phyloP scores from a whole-genome alignment of 192 early-diverging fungal genomes.

The Rhizophagus sp. region DNA sequence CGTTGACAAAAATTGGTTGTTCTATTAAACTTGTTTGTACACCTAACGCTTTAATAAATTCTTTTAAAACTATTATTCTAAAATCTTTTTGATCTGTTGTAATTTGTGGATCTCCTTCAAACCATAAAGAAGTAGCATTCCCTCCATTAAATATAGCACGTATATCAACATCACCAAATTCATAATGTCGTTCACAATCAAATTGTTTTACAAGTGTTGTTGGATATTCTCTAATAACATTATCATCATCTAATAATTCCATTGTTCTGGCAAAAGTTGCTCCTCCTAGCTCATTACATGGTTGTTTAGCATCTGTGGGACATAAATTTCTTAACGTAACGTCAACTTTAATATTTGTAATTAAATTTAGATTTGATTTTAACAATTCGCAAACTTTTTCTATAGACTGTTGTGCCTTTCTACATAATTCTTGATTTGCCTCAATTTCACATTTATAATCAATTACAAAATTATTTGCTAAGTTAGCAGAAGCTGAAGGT shows the following conservation, averaged over 20 bases:
- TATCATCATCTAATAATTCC: background rate
- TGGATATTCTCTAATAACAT: background rate
- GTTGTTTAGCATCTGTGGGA: background rate
- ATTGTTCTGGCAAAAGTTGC: background rate
- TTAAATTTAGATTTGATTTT: background rate
- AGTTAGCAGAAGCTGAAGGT: too few species aligned
- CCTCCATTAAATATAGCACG: background rate
- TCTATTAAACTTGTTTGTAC: background rate
- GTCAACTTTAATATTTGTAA: background rate
- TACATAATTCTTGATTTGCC: background rate
- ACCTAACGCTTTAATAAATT: background rate
- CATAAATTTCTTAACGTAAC: background rate
- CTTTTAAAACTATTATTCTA: background rate
- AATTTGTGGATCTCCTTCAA: background rate
- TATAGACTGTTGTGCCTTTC: background rate
- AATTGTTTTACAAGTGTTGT: background rate
- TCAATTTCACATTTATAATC: background rate
- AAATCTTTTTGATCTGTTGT: background rate
- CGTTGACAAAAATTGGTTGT: background rate
- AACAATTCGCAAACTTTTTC: background rate
- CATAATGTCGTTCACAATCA: background rate
- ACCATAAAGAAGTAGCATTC: background rate
- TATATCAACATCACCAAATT: background rate
- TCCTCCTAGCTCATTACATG: background rate
- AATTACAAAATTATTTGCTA: background rate